phyloP scores from a whole-genome alignment of 1,284 basidiomycete genomes.

The Apiotrichum sp. region DNA sequence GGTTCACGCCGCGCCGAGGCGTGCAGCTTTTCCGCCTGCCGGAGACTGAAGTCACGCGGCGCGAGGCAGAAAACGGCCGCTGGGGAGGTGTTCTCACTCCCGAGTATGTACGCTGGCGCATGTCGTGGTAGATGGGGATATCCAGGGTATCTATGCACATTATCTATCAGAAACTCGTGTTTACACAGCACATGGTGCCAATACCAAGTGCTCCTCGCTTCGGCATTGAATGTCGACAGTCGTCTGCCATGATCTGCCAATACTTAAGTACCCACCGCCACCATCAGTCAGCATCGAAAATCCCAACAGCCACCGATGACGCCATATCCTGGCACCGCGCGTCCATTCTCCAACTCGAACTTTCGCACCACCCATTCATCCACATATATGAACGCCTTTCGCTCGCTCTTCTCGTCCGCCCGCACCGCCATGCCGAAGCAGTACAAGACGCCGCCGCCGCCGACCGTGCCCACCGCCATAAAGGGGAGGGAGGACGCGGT shows the following conservation, averaged over 20 bases:
- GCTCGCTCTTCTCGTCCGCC: conserved; percentile 13
- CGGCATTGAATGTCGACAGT: too few species aligned
- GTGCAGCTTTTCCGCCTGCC: conserved; percentile 32
- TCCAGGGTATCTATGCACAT: too few species aligned
- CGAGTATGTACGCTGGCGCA: conserved; percentile 28
- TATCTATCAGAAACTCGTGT: too few species aligned
- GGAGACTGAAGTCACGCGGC: conserved; percentile 2
- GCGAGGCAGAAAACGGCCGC: conserved; percentile 16
- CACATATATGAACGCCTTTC: neutral
- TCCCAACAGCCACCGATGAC: too few species aligned
- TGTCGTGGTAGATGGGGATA: neutral
- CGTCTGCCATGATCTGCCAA: too few species aligned
- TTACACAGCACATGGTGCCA: too few species aligned
- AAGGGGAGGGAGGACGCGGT: conserved; percentile 32
- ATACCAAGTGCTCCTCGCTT: too few species aligned
- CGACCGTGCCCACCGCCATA: conserved; percentile 47
- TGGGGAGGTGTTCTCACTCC: conserved; percentile 41
- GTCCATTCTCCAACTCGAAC: too few species aligned
- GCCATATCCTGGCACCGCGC: too few species aligned
- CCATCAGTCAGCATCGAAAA: too few species aligned
- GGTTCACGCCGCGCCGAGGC: conserved; percentile 36
- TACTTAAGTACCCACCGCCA: too few species aligned
- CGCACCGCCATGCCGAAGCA: conserved; percentile 22
- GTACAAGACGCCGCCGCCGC: conserved; percentile 37
- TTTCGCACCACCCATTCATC: too few species aligned